Conservation (phyloP, 768 basidiomycete genomes). For the Boletus reticuloceps region DNA sequence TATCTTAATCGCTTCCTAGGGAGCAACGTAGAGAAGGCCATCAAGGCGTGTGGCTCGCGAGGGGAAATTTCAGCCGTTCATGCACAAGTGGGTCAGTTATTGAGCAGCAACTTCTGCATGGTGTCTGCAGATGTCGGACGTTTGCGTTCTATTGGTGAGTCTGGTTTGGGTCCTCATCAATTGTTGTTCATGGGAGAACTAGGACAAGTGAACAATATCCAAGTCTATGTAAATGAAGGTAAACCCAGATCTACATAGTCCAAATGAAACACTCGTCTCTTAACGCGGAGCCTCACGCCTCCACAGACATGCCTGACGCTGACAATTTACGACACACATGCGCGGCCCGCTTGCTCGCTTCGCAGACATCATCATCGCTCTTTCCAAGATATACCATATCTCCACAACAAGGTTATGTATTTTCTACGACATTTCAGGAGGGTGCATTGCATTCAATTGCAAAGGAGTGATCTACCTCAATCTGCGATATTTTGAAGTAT, state of each 20-base stretch:
- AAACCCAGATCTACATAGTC: background rate
- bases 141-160: background rate
- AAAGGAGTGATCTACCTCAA: slow-evolving; percentile 84
- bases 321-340: slow-evolving; percentile 46
- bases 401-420: slow-evolving; percentile 69
- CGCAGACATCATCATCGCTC: slow-evolving; percentile 56
- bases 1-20: background rate
- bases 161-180: background rate
- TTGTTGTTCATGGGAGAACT: background rate
- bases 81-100: background rate
- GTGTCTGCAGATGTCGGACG: background rate
- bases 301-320: slow-evolving; percentile 24
- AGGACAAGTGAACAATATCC: slow-evolving; percentile 37
- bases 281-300: background rate
- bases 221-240: slow-evolving; percentile 64
- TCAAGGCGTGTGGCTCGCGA: background rate
- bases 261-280: background rate
- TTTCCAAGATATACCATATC: slow-evolving; percentile 67
- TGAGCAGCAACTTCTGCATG: background rate
- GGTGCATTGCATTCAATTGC: slow-evolving; percentile 87
- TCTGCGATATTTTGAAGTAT: slow-evolving; percentile 29
- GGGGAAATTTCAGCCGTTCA: background rate
- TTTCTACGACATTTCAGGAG: slow-evolving; percentile 76
- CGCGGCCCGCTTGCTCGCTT: slow-evolving; percentile 66
- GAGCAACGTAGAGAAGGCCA: background rate